Base-by-base conservation (phyloP, 768 basidiomycete genomes). In the Macrolepiota albuminosa region DNA sequence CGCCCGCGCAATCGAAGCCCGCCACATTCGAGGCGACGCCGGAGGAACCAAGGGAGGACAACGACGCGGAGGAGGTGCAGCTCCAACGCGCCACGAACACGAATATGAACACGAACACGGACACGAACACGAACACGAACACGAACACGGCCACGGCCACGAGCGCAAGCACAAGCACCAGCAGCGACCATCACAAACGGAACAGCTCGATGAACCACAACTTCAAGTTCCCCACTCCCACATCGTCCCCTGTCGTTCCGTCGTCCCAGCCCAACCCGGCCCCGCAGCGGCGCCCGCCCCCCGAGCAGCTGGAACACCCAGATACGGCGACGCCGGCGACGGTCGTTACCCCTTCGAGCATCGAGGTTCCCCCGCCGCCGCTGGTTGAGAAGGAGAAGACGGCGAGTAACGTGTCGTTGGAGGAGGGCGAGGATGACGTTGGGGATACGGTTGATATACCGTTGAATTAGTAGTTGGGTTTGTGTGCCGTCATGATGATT, bases 341-440 rank as follows among this genome's bases (percentile, higher is more conserved):
- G 40, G 73, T 85, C 4, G 75, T 87, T 26, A 78, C 83, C 21
- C 85, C 87, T 2, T 79, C 84, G 26, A 85, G 76, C 55, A 86
- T 89, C 13, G 89, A 92, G 68, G 86, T 92, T 6, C 90, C 89
- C 4, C 86, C 90, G 0, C 91, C 91, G 4, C 89, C 90, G 29
- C 88, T 88, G 0, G 80, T 89, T 14, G 87, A 89, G 69, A 91
- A 93, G 73, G 88, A 91, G 70, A 75, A 72, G 37, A 69, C 74
- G 55, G 68, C 74, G 61, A 73, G 71, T 59, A 65, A 57, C n/a
- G 13, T 56, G 43, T 65, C 72, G 21, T 66, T 71, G 24, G 86
- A 84, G 36, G 81, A 85, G 9, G 81, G 70, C 0, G 88, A 89
- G 40, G 89, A 89, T 55, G 91, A 91, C 34, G 81, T 91, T 49